Conservation (phyloP, 2,329 filamentous ascomycete species). For the Neofusicoccum kwambonambiense region DNA sequence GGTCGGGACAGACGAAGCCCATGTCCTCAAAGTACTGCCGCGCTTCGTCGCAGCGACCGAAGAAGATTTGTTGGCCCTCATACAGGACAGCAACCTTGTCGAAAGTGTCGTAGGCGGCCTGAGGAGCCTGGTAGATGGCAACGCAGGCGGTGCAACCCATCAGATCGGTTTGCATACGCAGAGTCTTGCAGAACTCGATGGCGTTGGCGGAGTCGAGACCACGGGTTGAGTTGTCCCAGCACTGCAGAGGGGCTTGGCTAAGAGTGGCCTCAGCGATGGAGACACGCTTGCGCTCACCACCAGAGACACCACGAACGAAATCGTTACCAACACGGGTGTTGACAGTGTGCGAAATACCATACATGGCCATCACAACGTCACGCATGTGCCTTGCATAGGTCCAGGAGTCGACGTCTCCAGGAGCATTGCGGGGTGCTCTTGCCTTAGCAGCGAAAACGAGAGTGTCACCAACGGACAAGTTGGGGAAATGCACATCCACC, state of each 20-base stretch:
- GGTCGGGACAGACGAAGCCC: conserved; percentile 66
- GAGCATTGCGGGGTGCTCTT: conserved; percentile 59
- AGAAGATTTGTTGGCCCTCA: conserved; percentile 67
- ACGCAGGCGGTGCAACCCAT: conserved; percentile 61
- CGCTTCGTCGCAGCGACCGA: conserved; percentile 60
- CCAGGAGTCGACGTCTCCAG: conserved; percentile 54
- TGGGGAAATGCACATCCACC: conserved; percentile 75
- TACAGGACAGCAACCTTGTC: conserved; percentile 66
- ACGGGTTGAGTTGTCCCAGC: conserved; percentile 72
- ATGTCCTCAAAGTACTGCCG: conserved; percentile 65
- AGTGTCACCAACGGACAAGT: conserved; percentile 73
- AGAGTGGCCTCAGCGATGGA: conserved; percentile 72
- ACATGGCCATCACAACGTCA: conserved; percentile 72
- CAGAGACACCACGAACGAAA: conserved; percentile 67
- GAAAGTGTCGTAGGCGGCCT: conserved; percentile 65
- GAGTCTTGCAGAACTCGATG: conserved; percentile 65
- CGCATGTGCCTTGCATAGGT: conserved; percentile 61
- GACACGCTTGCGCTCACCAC: conserved; percentile 73
- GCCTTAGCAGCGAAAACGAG: conserved; percentile 73
- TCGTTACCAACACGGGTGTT: conserved; percentile 72
- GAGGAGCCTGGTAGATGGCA: conserved; percentile 69
- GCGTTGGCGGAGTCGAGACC: conserved; percentile 69
- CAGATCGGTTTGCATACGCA: conserved; percentile 62
- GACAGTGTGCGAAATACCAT: conserved; percentile 68
- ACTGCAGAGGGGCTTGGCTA: conserved; percentile 57